Base-by-base conservation (phyloP, 2,329 filamentous ascomycete genomes). In the Trichothecium roseum region DNA sequence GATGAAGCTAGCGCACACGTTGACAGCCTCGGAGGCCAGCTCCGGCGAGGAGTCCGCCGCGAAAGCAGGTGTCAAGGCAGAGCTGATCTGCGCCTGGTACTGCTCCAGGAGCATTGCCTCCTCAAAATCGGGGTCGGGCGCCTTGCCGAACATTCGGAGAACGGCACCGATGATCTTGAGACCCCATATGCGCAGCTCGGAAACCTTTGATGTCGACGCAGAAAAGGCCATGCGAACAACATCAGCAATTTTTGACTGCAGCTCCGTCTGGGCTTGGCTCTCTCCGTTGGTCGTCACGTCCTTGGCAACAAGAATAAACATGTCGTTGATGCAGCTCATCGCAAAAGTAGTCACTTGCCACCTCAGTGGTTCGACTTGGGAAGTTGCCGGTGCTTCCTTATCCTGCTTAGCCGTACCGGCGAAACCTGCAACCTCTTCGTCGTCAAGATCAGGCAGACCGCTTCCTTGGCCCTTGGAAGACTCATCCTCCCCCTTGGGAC, bases 81-180 rank as follows among this genome's bases (percentile, higher is more conserved):
- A 96, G 49, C 88, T 88, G 53, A 98, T 98, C 54, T 98, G 91
- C 5, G 91, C 91, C 59, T 98, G 93, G 51, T 98, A 98, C 57
- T 98, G 91, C 56, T 98, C 93, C 4, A 98, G 71, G 13, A 98
- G 69, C 60, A 94, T 94, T 1, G 84, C 91, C 59, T 98, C 91
- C n/a, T 89, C 77, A 52, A 98, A 98, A 54, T 98, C 91, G 0
- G 91, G 93, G 59, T 98, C 91, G 2, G 89, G 84, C 2, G 84
- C 87, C 53, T 87, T 89, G 36, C 91, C 91, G 62, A 98, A 98
- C 68, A 95, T 86, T 66, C 88, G 94, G 34, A 98, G 66, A 8
- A 96, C 78, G 38, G 88, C 84, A 40, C 94, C 88, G 37, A 98
- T 87, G 37, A 98, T 94, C 55, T 88, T 88, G 43, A 98, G 62